phyloP scores from a whole-genome alignment of 306 rosid species.

The Rosa multiflora region DNA sequence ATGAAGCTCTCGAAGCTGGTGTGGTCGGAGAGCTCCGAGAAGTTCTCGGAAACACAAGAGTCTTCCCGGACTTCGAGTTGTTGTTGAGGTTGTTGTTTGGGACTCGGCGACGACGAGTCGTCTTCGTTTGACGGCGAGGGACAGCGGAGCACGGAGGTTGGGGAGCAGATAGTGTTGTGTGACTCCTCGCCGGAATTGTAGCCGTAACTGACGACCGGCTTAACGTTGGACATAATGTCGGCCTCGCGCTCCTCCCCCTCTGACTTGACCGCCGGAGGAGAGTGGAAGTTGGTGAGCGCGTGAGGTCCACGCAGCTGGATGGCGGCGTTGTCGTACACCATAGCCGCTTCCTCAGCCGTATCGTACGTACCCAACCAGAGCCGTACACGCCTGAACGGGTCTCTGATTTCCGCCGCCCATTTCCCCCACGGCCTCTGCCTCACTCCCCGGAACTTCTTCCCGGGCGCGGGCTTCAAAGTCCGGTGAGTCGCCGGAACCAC shows the following conservation, averaged over 20 bases:
- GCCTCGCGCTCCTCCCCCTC: not conserved
- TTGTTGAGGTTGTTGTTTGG: not conserved
- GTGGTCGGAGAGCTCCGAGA: conserved; percentile 35
- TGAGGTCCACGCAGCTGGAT: conserved; percentile 86
- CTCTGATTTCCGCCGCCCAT: conserved; percentile 99
- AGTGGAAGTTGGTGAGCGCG: conserved; percentile 83
- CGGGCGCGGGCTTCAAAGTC: conserved; percentile 26
- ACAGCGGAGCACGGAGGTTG: conserved; percentile 66
- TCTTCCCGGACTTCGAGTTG: conserved; percentile 22
- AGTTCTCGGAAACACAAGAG: conserved; percentile 45
- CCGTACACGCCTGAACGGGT: conserved; percentile 83
- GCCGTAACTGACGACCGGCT: conserved; percentile 17
- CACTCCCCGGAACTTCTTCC: conserved; percentile 81
- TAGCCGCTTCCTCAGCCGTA: conserved; percentile 94
- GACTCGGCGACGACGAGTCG: conserved; percentile 39
- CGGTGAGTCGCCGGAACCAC: conserved; percentile 16
- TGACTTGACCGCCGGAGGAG: conserved; percentile 29
- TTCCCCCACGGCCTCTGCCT: conserved; percentile 99
- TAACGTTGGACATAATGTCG: not conserved
- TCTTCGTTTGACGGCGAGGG: conserved; percentile 56
- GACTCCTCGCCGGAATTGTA: conserved; percentile 61
- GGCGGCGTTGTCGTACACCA: conserved; percentile 94
- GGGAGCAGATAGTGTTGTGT: conserved; percentile 51
- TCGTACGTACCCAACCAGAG: conserved; percentile 90
- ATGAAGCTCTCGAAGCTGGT: conserved; percentile 41